Conservation (phyloP, 176 grass and related monocot genomes). For the Panicum miliaceum region DNA sequence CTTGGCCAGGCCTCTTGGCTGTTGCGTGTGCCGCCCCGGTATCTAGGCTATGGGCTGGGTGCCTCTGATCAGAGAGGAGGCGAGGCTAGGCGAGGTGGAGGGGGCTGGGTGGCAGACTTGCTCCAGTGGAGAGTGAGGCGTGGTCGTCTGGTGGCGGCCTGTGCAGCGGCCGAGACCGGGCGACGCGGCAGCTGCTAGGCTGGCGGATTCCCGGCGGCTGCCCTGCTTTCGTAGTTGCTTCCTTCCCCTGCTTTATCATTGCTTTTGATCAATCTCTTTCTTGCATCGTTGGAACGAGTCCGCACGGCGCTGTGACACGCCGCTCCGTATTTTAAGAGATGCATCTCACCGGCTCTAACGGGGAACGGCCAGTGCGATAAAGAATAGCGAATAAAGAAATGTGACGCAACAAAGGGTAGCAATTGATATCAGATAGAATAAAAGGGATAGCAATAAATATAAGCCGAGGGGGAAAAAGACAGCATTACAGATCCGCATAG, state of each 20-base stretch:
- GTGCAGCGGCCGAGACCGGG: background rate
- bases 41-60: background rate
- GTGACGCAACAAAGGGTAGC: background rate
- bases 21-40: slow-evolving; percentile 10
- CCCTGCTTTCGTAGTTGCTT: slow-evolving; percentile 7
- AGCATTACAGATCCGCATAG: too few relatives aligned
- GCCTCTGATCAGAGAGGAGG: slow-evolving; percentile 9
- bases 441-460: background rate
- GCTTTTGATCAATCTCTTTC: background rate
- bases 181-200: background rate
- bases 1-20: background rate
- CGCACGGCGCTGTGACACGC: background rate
- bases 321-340: background rate
- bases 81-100: background rate
- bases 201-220: background rate
- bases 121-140: slow-evolving; percentile 7
- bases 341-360: background rate
- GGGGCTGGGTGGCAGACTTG: slow-evolving; percentile 25
- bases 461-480: background rate
- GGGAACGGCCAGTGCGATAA: background rate
- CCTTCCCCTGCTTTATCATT: background rate
- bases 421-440: background rate
- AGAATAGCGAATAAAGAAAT: background rate
- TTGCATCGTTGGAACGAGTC: slow-evolving; percentile 17
- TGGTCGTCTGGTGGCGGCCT: background rate